Evolutionary conservation across 768 basidiomycete genomes (phyloP).

Genomic region (Tricholomella constricta): DNA sequence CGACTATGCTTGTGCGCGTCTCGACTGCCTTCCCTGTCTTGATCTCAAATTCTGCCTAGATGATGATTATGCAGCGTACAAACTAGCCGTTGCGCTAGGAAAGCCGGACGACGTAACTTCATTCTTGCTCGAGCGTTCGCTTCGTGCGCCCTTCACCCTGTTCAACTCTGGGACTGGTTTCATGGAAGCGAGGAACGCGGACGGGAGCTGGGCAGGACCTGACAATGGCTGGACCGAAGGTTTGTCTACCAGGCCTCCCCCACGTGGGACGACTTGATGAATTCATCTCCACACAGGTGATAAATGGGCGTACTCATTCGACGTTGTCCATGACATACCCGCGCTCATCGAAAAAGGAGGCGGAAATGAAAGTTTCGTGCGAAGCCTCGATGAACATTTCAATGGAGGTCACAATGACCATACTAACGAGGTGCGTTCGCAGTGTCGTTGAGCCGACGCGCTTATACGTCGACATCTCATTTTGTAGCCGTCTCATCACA

Average conservation of each 20-base stretch:
- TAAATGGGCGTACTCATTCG: slow-evolving; percentile 73
- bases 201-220: slow-evolving; percentile 73
- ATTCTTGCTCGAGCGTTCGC: slow-evolving; percentile 58
- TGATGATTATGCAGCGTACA: slow-evolving; percentile 74
- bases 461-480: not conserved
- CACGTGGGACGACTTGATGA: not conserved
- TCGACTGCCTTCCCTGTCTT: not conserved
- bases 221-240: slow-evolving; percentile 84
- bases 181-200: slow-evolving; percentile 76
- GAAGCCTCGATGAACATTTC: slow-evolving; percentile 63
- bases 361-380: slow-evolving; percentile 64
- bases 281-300: slow-evolving; percentile 33
- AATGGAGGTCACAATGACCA: slow-evolving; percentile 76
- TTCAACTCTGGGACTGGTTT: slow-evolving; percentile 75
- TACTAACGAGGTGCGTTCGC: slow-evolving; percentile 64
- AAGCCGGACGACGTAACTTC: slow-evolving; percentile 47
- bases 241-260: slow-evolving; percentile 13
- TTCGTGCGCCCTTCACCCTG: slow-evolving; percentile 57
- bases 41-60: slow-evolving; percentile 40
- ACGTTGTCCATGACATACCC: slow-evolving; percentile 71
- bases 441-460: not conserved
- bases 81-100: slow-evolving; percentile 56
- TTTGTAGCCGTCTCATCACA: slow-evolving; percentile 77
- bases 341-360: slow-evolving; percentile 64
- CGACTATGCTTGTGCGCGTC: slow-evolving; percentile 68